Evolutionary conservation across 768 basidiomycete genomes (phyloP).

Genomic region (Suillus fuscotomentosus): DNA sequence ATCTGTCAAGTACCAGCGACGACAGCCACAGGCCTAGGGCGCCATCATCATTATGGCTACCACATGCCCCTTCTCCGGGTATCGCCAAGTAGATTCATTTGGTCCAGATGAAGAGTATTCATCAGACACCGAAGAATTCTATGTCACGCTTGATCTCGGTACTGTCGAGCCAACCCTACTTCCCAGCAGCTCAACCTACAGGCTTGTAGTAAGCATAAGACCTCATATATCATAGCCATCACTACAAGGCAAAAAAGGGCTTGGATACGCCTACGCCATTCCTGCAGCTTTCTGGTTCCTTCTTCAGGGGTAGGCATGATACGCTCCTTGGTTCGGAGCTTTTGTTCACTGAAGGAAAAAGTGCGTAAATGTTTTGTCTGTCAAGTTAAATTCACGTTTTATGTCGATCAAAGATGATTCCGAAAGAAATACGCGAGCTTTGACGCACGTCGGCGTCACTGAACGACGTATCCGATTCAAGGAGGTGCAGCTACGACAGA

Average conservation of each 20-base stretch:
- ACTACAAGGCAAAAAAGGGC: slow-evolving; percentile 43
- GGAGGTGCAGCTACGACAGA: slow-evolving; percentile 56
- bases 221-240: background rate
- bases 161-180: slow-evolving; percentile 70
- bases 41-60: background rate
- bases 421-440: slow-evolving; percentile 48
- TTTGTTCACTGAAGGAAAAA: slow-evolving; percentile 68
- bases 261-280: slow-evolving; percentile 77
- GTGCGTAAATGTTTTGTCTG: slow-evolving; percentile 30
- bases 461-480: slow-evolving; percentile 72
- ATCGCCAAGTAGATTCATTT: slow-evolving; percentile 64
- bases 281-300: slow-evolving; percentile 72
- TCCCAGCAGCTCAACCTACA: slow-evolving; percentile 66
- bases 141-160: slow-evolving; percentile 76
- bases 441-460: slow-evolving; percentile 59
- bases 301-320: slow-evolving; percentile 70
- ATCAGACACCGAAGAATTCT: slow-evolving; percentile 52
- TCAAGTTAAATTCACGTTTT: slow-evolving; percentile 8
- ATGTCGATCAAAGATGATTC: slow-evolving; percentile 34
- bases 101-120: slow-evolving; percentile 70
- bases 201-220: slow-evolving; percentile 60
- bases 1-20: background rate
- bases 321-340: slow-evolving; percentile 73
- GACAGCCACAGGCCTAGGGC: background rate
- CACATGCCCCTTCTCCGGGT: slow-evolving; percentile 43